Conservation (phyloP, 208 protist genomes). For the Wallacemonas collosoma region DNA sequence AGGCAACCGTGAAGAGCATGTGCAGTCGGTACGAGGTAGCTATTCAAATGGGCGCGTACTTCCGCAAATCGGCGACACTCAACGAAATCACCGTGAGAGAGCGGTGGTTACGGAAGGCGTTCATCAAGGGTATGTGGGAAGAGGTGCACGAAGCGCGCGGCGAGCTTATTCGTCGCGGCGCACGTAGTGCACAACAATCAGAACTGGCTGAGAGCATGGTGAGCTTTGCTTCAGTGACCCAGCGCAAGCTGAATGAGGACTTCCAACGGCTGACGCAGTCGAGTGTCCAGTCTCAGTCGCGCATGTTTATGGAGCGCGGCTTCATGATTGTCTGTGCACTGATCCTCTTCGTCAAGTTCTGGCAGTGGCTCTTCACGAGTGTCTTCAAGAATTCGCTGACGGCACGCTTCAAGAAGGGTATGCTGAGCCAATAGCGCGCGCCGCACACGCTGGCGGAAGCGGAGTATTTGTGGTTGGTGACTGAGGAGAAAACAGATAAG, state of each 20-base stretch:
- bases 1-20: conserved; percentile 75
- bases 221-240: conserved; percentile 74
- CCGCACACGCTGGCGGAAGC: not conserved
- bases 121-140: conserved; percentile 88
- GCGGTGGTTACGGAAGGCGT: conserved; percentile 87
- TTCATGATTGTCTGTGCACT: conserved; percentile 48
- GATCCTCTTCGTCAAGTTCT: conserved; percentile 82
- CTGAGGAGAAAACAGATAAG: no score
- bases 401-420: conserved; percentile 59
- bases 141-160: conserved; percentile 89
- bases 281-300: conserved; percentile 77
- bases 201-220: conserved; percentile 91
- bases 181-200: conserved; percentile 86
- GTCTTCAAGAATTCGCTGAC: conserved; percentile 76
- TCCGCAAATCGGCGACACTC: conserved; percentile 77
- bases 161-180: conserved; percentile 85
- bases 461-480: not conserved
- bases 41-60: conserved; percentile 82
- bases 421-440: conserved; percentile 40
- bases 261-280: conserved; percentile 86
- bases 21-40: conserved; percentile 89
- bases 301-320: conserved; percentile 75
- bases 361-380: conserved; percentile 68
- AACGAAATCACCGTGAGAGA: conserved; percentile 89
- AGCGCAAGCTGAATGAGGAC: conserved; percentile 88